Percentiles rank a stretch among this genome's conserved stretches.
Evolutionary conservation across 148 eudicot genomes (phyloP).

Genomic region (Suaeda aralocaspica): DNA sequence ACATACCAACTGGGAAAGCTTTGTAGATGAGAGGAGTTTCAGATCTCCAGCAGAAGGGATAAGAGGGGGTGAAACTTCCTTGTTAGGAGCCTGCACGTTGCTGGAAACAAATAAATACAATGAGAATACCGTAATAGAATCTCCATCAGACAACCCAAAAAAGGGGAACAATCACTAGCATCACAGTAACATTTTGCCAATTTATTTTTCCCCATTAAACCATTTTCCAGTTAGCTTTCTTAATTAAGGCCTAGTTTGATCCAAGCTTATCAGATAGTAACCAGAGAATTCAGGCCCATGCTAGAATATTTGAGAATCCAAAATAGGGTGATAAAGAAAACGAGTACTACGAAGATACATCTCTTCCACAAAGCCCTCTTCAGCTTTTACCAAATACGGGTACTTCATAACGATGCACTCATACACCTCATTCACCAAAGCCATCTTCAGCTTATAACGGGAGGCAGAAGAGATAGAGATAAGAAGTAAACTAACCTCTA

Average conservation of each 20-base stretch:
- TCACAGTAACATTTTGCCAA: not conserved
- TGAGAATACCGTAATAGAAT: not conserved
- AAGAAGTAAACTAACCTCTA: constrained; percentile 45
- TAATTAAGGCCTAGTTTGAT: not conserved
- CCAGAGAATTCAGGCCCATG: no score
- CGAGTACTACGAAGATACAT: no score
- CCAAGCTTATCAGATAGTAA: no score
- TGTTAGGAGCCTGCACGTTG: constrained; percentile 79
- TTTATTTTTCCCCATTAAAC: not conserved
- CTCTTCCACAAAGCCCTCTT: not conserved
- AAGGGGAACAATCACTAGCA: not conserved
- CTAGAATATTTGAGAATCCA: no score
- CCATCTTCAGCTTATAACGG: not conserved
- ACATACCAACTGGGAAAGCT: constrained; percentile 94
- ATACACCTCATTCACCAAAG: no score
- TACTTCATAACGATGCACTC: no score
- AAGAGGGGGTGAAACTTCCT: constrained; percentile 76
- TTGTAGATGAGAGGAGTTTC: constrained; percentile 96
- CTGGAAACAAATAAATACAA: constrained; percentile 30
- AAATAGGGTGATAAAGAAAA: no score
- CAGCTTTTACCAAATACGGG: not conserved
- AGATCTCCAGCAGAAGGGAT: constrained; percentile 98
- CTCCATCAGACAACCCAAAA: not conserved
- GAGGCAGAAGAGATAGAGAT: not conserved
- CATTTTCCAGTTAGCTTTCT: no score